Evolutionary conservation across 257 asterid species (phyloP).

Genomic region (Lithospermum erythrorhizon): DNA sequence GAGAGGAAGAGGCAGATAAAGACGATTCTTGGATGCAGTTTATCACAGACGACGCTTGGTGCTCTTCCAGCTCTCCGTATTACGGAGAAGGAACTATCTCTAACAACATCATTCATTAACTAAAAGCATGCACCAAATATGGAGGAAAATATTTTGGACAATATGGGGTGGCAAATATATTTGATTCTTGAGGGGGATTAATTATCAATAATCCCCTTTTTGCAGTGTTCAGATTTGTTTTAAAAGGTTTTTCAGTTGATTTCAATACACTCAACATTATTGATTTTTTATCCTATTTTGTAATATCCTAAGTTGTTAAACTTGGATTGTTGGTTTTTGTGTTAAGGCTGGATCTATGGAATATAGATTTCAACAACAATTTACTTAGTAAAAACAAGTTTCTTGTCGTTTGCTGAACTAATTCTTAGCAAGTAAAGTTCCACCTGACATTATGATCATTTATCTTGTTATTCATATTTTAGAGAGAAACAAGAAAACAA

Average conservation of each 20-base stretch:
- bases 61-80: conserved; percentile 38
- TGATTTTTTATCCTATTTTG: neutral
- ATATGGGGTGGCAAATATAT: neutral
- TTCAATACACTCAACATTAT: neutral
- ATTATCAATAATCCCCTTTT: too few relatives aligned
- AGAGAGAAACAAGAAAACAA: too few relatives aligned
- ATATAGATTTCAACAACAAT: too few relatives aligned
- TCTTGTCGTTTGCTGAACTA: too few relatives aligned
- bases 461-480: too few relatives aligned
- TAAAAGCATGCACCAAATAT: conserved; percentile 13
- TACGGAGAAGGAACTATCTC: conserved; percentile 51
- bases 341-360: neutral
- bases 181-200: neutral
- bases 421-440: neutral
- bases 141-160: neutral
- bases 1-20: conserved; percentile 54
- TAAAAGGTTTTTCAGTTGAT: neutral
- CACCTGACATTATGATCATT: neutral
- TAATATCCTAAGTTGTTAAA: neutral
- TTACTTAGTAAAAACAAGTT: too few relatives aligned
- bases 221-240: neutral
- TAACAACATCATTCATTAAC: conserved; percentile 39
- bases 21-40: conserved; percentile 98
- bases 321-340: neutral
- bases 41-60: conserved; percentile 89